Evolutionary conservation across 2,329 filamentous ascomycete genomes (phyloP).

Genomic region (Aspergillus ruber): DNA sequence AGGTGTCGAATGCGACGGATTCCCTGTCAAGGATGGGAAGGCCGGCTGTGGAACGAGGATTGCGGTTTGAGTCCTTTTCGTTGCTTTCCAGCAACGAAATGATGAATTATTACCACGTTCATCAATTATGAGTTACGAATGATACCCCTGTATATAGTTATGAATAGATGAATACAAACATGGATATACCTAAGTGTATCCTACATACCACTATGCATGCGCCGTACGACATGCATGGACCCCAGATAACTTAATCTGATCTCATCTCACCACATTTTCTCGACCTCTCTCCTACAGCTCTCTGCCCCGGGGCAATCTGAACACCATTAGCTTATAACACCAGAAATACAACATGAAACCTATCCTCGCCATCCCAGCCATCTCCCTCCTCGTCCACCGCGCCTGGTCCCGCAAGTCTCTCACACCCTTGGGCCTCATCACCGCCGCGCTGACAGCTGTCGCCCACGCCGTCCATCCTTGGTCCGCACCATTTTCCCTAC

Average conservation of each 20-base stretch:
- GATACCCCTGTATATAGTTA: not conserved
- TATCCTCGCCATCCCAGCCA: slow-evolving; percentile 40
- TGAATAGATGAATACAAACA: too few species aligned
- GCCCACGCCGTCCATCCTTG: slow-evolving; percentile 89
- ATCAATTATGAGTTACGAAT: slow-evolving; percentile 1
- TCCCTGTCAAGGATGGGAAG: not conserved
- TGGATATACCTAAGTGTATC: too few species aligned
- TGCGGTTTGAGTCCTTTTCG: slow-evolving; percentile 17
- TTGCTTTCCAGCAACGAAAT: slow-evolving; percentile 11
- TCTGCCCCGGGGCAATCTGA: too few species aligned
- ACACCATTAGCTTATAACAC: not conserved
- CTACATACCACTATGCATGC: too few species aligned
- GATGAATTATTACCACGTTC: slow-evolving; percentile 3
- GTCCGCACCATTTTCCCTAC: slow-evolving; percentile 79
- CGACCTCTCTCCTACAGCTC: too few species aligned
- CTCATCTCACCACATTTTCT: too few species aligned
- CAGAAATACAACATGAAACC: slow-evolving; percentile 34
- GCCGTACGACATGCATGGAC: too few species aligned
- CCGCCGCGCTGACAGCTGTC: slow-evolving; percentile 65
- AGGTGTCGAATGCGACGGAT: slow-evolving; percentile 4
- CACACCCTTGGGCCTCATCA: slow-evolving; percentile 66
- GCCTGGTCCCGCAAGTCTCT: slow-evolving; percentile 69
- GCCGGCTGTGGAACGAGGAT: slow-evolving; percentile 1
- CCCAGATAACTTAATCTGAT: too few species aligned
- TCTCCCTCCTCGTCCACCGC: slow-evolving; percentile 56